phyloP scores from a whole-genome alignment of 2,329 filamentous ascomycete genomes.

The Calonectria fujianensis region DNA sequence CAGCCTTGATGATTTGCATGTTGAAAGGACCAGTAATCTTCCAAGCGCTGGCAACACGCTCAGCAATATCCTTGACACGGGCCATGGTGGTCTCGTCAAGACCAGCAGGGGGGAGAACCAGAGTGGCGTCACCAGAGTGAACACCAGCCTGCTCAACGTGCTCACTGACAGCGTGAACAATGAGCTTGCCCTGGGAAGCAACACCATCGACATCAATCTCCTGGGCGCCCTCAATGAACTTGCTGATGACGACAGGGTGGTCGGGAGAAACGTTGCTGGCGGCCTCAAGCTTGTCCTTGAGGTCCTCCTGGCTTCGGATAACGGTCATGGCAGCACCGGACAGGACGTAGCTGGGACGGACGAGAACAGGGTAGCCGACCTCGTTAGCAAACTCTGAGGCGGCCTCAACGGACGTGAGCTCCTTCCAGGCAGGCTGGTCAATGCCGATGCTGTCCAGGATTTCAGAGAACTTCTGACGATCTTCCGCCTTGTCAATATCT shows the following conservation, averaged over 20 bases:
- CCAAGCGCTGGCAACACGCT: slow-evolving; percentile 98
- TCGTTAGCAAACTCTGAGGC: slow-evolving; percentile 90
- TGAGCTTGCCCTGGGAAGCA: slow-evolving; percentile 87
- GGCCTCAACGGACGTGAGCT: slow-evolving; percentile 90
- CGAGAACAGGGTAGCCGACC: slow-evolving; percentile 95
- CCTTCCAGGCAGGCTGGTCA: slow-evolving; percentile 98
- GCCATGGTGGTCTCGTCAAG: slow-evolving; percentile 86
- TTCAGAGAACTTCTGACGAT: slow-evolving; percentile 98
- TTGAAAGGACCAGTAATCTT: slow-evolving; percentile 99
- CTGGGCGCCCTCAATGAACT: slow-evolving; percentile 97
- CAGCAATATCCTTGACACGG: slow-evolving; percentile 94
- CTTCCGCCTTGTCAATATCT: slow-evolving; percentile 98
- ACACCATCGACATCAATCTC: slow-evolving; percentile 98
- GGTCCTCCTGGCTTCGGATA: slow-evolving; percentile 89
- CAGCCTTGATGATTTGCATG: slow-evolving; percentile 99
- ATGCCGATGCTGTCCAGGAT: slow-evolving; percentile 98
- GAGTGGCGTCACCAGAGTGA: slow-evolving; percentile 96
- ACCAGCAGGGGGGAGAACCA: slow-evolving; percentile 90
- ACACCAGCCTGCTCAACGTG: slow-evolving; percentile 98
- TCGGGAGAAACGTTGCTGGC: slow-evolving; percentile 94
- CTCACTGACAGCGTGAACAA: slow-evolving; percentile 94
- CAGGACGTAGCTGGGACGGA: slow-evolving; percentile 95
- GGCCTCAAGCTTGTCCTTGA: slow-evolving; percentile 95
- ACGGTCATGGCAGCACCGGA: slow-evolving; percentile 99
- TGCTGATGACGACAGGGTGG: slow-evolving; percentile 97